Conservation (phyloP, 768 basidiomycete species). For the Xerocomellus chrysenteron region DNA sequence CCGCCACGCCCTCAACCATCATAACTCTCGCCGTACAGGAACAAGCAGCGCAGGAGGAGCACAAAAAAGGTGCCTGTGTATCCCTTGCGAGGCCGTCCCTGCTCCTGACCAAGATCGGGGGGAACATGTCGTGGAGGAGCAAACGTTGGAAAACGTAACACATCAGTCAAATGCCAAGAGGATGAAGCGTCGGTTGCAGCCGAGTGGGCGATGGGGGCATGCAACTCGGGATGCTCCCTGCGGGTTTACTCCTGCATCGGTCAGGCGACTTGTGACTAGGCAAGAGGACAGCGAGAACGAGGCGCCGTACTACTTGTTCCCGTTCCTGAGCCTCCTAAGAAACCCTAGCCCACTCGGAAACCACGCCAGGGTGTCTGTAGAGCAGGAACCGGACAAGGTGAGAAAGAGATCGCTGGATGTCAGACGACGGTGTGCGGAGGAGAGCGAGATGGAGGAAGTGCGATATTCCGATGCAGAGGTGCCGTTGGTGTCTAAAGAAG, state of each 20-base stretch:
- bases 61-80: constrained; percentile 8
- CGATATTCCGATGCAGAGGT: constrained; percentile 50
- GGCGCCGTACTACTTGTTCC: constrained; percentile 25
- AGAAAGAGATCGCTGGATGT: constrained; percentile 42
- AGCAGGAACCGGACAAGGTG: constrained; percentile 30
- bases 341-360: constrained; percentile 30
- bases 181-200: constrained; percentile 67
- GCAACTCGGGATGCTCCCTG: constrained; percentile 55
- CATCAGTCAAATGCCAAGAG: constrained; percentile 28
- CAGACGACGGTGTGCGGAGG: constrained; percentile 69
- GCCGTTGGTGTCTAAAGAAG: constrained; percentile 30
- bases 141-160: neutral
- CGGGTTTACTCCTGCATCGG: constrained; percentile 13
- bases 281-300: constrained; percentile 34
- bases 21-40: constrained; percentile 18
- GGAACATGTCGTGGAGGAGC: constrained; percentile 15
- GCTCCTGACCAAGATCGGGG: neutral
- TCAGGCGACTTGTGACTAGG: constrained; percentile 14
- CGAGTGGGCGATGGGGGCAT: constrained; percentile 54
- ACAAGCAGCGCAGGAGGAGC: constrained; percentile 1
- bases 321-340: constrained; percentile 32
- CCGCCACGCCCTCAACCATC: constrained; percentile 26
- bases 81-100: neutral
- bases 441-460: constrained; percentile 72
- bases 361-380: constrained; percentile 18